Conservation (phyloP, 108 stramenopile species). For the Pseudonitzschia multiseries region DNA sequence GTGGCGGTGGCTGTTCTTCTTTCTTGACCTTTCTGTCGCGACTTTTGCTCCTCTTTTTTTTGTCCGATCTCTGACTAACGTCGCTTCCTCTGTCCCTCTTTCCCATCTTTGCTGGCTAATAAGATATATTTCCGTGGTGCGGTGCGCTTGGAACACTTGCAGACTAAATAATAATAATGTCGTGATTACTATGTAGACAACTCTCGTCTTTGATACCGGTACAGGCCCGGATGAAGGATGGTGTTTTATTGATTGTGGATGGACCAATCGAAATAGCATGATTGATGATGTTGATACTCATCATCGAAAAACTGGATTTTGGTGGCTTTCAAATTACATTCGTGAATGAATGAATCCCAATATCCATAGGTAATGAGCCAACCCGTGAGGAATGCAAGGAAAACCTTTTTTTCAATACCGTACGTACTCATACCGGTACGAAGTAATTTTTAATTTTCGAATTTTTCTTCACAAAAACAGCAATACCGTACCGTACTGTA, state of each 20-base stretch:
- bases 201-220: too few species aligned
- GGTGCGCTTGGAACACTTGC: not conserved
- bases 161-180: too few species aligned
- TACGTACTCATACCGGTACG: too few species aligned
- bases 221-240: too few species aligned
- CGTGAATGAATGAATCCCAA: not conserved
- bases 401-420: too few species aligned
- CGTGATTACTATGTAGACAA: too few species aligned
- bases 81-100: constrained; percentile 14
- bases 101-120: constrained; percentile 1
- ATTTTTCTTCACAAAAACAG: too few species aligned
- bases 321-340: not conserved
- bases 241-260: too few species aligned
- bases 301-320: not conserved
- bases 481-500: too few species aligned
- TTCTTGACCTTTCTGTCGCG: constrained; percentile 33
- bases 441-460: too few species aligned
- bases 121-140: not conserved
- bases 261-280: too few species aligned
- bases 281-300: too few species aligned
- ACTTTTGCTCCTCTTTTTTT: constrained; percentile 27
- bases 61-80: not conserved
- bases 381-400: not conserved
- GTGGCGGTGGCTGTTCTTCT: constrained; percentile 29
- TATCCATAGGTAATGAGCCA: not conserved